phyloP scores from a whole-genome alignment of 805 yeast genomes.

The Saccharomycopsis sp. region DNA sequence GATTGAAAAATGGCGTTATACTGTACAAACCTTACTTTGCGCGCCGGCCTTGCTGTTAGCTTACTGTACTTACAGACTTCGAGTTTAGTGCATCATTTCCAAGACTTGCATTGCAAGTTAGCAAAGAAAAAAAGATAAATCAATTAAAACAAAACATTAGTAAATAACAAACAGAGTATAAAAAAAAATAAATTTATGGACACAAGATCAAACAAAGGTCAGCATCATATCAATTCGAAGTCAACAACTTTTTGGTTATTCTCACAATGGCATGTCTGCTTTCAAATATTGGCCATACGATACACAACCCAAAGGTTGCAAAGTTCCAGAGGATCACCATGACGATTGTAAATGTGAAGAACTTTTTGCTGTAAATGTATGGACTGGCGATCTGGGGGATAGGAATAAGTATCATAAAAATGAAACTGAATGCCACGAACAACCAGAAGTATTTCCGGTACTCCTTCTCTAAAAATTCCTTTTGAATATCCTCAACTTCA shows the following conservation, averaged over 20 bases:
- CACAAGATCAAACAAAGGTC: too few species aligned
- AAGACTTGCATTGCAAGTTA: too few species aligned
- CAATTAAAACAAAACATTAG: too few species aligned
- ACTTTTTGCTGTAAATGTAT: slow-evolving; percentile 28
- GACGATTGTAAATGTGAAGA: slow-evolving; percentile 28
- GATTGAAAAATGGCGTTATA: too few species aligned
- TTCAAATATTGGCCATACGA: not conserved
- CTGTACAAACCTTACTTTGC: too few species aligned
- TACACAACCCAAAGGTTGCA: slow-evolving; percentile 22
- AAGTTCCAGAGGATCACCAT: slow-evolving; percentile 32
- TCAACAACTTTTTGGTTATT: not conserved
- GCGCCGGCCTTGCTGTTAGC: too few species aligned
- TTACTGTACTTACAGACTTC: too few species aligned
- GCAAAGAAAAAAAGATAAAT: too few species aligned
- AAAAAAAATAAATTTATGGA: too few species aligned
- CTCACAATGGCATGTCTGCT: not conserved
- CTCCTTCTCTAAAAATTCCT: slow-evolving; percentile 25
- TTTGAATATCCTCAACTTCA: not conserved
- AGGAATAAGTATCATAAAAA: slow-evolving; percentile 29
- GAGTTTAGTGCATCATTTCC: too few species aligned
- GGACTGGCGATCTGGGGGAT: slow-evolving; percentile 29
- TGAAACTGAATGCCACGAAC: slow-evolving; percentile 23
- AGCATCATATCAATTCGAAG: not conserved
- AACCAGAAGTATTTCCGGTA: slow-evolving; percentile 27
- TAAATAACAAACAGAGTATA: too few species aligned